Conservation (phyloP, 495 filamentous ascomycete genomes). For the Bacidia rubella region DNA sequence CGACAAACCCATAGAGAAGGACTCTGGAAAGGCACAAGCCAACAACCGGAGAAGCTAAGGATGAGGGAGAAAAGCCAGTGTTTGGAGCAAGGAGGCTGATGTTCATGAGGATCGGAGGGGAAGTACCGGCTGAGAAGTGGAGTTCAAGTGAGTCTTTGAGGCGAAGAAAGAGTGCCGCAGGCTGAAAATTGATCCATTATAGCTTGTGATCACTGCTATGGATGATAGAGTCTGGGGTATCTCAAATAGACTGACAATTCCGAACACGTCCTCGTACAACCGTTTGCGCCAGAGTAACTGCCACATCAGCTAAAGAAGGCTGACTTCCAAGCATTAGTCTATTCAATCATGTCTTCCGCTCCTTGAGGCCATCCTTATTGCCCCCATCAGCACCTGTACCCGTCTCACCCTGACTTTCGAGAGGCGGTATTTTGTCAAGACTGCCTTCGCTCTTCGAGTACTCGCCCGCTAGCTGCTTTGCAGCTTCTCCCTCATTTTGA, state of each 20-base stretch:
- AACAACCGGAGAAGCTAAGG: background rate
- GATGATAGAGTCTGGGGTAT: no score
- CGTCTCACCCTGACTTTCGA: conserved; percentile 18
- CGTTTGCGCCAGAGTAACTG: no score
- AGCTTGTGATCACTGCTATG: no score
- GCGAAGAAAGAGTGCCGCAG: background rate
- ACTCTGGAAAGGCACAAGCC: background rate
- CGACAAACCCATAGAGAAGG: conserved; percentile 1
- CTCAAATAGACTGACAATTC: no score
- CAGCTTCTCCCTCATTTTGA: conserved; percentile 14
- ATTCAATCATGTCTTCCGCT: background rate
- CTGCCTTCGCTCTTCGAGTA: conserved; percentile 19
- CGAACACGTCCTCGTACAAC: no score
- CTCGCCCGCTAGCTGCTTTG: conserved; percentile 8
- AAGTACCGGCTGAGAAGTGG: background rate
- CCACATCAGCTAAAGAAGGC: no score
- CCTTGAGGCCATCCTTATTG: conserved; percentile 2
- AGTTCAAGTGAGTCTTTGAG: background rate
- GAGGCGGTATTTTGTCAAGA: conserved; percentile 41
- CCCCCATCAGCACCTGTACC: conserved; percentile 31
- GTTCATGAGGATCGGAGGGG: background rate
- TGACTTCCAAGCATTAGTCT: no score
- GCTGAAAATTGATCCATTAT: background rate
- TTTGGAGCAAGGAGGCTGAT: background rate
- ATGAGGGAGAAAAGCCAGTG: background rate